phyloP scores from a whole-genome alignment of 345 rosid genomes.

The Citrus cavaleriei region DNA sequence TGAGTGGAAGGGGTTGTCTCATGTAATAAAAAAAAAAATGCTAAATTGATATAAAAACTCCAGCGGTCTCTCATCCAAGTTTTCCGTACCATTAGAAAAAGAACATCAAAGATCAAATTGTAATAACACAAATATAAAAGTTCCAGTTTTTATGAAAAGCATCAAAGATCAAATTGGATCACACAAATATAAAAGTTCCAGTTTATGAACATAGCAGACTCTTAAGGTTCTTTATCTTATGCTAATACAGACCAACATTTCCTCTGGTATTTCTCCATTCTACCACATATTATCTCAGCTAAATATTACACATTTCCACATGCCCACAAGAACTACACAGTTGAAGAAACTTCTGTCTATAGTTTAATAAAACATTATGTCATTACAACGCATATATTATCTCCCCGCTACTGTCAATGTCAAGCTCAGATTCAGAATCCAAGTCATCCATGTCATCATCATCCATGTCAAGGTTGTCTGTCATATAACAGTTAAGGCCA shows the following conservation, averaged over 20 bases:
- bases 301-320: conserved; percentile 4
- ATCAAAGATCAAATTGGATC: background rate
- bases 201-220: conserved; percentile 7
- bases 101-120: too few species aligned
- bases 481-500: conserved; percentile 48
- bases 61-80: too few species aligned
- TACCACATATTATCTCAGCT: background rate
- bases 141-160: too few species aligned
- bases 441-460: conserved; percentile 86
- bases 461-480: conserved; percentile 66
- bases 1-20: too few species aligned
- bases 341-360: background rate
- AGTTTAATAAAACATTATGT: conserved; percentile 5
- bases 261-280: background rate
- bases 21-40: too few species aligned
- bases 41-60: too few species aligned
- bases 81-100: too few species aligned
- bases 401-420: conserved; percentile 91
- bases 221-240: conserved; percentile 1
- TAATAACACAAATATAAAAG: too few species aligned
- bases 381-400: conserved; percentile 68
- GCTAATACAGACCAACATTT: background rate
- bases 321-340: background rate
- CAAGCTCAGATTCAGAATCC: conserved; percentile 84
- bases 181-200: conserved; percentile 13